A percentile compares a stretch with the other conserved stretches of the same genome.
Conservation (phyloP, 108 stramenopile species). For the Skeletonema potamos region DNA sequence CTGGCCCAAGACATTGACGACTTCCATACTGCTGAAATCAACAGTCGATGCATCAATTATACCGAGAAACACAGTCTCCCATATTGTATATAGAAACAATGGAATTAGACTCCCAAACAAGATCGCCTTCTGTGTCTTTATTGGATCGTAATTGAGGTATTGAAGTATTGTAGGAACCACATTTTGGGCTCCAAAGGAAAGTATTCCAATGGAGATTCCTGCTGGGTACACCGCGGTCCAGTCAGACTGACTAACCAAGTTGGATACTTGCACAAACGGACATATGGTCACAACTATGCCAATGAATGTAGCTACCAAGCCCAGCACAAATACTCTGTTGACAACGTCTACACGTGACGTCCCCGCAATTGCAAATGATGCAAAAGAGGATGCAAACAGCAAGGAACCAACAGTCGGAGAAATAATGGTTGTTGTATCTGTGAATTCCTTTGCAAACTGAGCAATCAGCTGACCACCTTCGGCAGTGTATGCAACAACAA, state of each 20-base stretch:
- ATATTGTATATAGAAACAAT: slow-evolving; percentile 32
- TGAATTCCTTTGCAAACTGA: slow-evolving; percentile 19
- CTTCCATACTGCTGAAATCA: slow-evolving; percentile 23
- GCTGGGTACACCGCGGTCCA: slow-evolving; percentile 40
- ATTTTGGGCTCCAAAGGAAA: slow-evolving; percentile 53
- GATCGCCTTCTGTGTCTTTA: slow-evolving; percentile 31
- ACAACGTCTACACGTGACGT: slow-evolving; percentile 35
- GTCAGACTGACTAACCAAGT: slow-evolving; percentile 16
- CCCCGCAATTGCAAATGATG: slow-evolving; percentile 22
- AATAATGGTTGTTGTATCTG: slow-evolving; percentile 10
- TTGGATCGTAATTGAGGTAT: slow-evolving; percentile 38
- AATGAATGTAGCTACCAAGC: slow-evolving; percentile 34
- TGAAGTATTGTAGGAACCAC: slow-evolving; percentile 47
- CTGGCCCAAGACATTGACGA: slow-evolving; percentile 18
- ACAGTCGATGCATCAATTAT: slow-evolving; percentile 26
- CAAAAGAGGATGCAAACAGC: slow-evolving; percentile 34
- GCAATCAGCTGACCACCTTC: slow-evolving; percentile 43
- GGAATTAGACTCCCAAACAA: slow-evolving; percentile 40
- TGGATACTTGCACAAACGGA: slow-evolving; percentile 22
- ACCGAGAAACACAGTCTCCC: slow-evolving; percentile 49
- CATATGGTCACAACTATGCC: slow-evolving; percentile 20
- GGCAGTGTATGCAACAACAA: slow-evolving; percentile 43
- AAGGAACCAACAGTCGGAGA: slow-evolving; percentile 28
- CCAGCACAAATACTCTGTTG: slow-evolving; percentile 43
- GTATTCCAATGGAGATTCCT: slow-evolving; percentile 48